These are phyloP conservation scores for Datisca glomerata DNA, from an alignment of 306 rosid species.

Conservation along the genomic window DNA sequence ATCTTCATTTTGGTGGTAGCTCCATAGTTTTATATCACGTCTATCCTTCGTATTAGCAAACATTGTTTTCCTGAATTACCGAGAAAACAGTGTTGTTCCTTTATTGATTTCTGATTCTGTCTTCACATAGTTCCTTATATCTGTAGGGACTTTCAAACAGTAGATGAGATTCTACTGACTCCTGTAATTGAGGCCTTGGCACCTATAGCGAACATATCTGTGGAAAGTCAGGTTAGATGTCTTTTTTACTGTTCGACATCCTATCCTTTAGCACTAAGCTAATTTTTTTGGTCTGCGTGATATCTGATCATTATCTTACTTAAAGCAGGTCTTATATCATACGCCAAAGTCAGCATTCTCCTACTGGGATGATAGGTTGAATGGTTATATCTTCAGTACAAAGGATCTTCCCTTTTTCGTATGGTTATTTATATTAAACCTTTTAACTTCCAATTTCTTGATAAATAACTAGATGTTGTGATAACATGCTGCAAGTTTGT, in stretches of 20 bases:
- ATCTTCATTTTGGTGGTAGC: no score
- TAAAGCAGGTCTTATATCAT: constrained; percentile 82
- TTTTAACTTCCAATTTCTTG: constrained; percentile 20
- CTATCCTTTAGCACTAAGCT: no score
- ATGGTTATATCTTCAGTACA: constrained; percentile 53
- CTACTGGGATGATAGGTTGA: constrained; percentile 56
- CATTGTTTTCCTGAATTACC: no score
- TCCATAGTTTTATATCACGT: no score
- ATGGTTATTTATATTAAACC: constrained; percentile 21
- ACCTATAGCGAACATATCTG: constrained; percentile 64
- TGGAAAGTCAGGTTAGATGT: constrained; percentile 74
- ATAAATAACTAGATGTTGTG: constrained; percentile 6
- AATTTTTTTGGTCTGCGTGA: no score
- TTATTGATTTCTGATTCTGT: background rate
- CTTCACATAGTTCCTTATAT: constrained; percentile 5
- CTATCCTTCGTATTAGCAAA: no score
- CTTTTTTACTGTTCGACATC: no score
- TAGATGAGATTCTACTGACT: constrained; percentile 52
- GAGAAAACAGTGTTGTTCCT: background rate
- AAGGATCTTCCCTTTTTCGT: constrained; percentile 94
- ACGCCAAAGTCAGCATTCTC: constrained; percentile 77
- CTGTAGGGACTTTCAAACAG: constrained; percentile 59
- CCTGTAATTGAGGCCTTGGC: constrained; percentile 63
- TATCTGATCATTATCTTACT: constrained; percentile 10
- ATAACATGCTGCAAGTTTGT: background rate